These are phyloP conservation scores for Citrus unshiu DNA, from an alignment of 345 rosid species.

Conservation along the genomic window DNA sequence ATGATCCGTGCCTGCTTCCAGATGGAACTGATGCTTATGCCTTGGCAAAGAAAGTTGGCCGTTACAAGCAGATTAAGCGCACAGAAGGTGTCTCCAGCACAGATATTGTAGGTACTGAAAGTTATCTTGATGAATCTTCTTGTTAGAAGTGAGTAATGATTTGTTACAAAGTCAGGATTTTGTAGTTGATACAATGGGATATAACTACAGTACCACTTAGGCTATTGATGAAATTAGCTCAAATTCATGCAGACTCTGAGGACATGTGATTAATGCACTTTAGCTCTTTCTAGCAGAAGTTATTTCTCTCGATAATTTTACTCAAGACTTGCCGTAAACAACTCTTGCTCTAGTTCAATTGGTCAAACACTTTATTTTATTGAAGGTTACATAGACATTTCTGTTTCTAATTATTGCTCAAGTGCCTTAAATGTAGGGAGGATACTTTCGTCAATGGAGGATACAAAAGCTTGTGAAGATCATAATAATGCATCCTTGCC, in stretches of 20 bases:
- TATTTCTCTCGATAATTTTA: not conserved
- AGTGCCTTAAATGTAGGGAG: conserved; percentile 49
- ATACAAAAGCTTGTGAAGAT: conserved; percentile 31
- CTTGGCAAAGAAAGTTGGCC: conserved; percentile 79
- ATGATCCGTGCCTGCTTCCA: conserved; percentile 93
- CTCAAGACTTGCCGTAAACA: not conserved
- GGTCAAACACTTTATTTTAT: not conserved
- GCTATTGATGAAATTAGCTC: not conserved
- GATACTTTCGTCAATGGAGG: conserved; percentile 65
- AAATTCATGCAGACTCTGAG: too few relatives aligned
- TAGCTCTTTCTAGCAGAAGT: not conserved
- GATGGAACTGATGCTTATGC: conserved; percentile 98
- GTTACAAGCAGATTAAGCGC: conserved; percentile 95
- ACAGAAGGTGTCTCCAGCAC: conserved; percentile 99
- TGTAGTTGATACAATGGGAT: not conserved
- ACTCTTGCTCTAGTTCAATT: not conserved
- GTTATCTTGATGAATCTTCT: conserved; percentile 12
- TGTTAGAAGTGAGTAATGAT: not conserved
- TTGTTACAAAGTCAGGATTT: not conserved
- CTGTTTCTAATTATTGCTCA: not conserved
- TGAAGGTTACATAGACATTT: not conserved
- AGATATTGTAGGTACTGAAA: conserved; percentile 84
- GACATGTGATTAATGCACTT: not conserved
- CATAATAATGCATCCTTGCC: conserved; percentile 28
- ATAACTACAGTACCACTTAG: not conserved